Conservation (phyloP, 768 basidiomycete species). For the Gelatoporia subvermispora region DNA sequence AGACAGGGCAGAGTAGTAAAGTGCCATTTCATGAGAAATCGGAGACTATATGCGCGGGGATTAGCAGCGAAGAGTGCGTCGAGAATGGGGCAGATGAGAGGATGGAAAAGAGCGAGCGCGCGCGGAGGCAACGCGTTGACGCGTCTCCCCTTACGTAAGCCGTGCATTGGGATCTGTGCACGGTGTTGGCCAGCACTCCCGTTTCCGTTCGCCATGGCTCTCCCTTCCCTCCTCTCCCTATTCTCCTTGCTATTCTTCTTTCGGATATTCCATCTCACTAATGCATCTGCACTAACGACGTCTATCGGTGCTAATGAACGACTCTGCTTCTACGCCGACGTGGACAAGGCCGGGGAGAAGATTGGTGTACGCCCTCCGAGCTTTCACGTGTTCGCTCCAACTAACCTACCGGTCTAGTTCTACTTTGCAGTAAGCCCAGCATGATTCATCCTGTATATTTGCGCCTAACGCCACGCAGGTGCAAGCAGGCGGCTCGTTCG, state of each 20-base stretch:
- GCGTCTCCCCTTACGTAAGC: conserved; percentile 12
- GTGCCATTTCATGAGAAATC: not conserved
- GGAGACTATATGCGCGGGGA: no score
- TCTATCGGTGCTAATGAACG: conserved; percentile 73
- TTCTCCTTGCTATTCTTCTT: conserved; percentile 16
- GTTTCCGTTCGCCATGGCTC: conserved; percentile 14
- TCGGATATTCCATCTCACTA: conserved; percentile 13
- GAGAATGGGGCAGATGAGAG: not conserved
- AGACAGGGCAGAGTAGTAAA: not conserved
- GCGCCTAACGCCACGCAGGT: conserved; percentile 44
- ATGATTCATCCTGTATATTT: not conserved
- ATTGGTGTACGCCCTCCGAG: conserved; percentile 57
- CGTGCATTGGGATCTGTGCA: conserved; percentile 6
- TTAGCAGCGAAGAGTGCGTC: conserved; percentile 11
- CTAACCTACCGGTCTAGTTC: conserved; percentile 52
- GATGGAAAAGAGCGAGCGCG: not conserved
- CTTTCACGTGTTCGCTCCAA: not conserved
- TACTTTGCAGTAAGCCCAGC: conserved; percentile 81
- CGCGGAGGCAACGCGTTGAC: conserved; percentile 17
- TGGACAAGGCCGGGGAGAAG: conserved; percentile 93
- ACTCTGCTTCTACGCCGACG: conserved; percentile 92
- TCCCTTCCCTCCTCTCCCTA: conserved; percentile 8
- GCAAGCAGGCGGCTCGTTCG: conserved; percentile 96
- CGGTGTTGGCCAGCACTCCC: not conserved
- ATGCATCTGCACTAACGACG: conserved; percentile 74